These are phyloP conservation scores for Cinchona pubescens DNA, from an alignment of 257 asterid genomes.

Conservation along the genomic window DNA sequence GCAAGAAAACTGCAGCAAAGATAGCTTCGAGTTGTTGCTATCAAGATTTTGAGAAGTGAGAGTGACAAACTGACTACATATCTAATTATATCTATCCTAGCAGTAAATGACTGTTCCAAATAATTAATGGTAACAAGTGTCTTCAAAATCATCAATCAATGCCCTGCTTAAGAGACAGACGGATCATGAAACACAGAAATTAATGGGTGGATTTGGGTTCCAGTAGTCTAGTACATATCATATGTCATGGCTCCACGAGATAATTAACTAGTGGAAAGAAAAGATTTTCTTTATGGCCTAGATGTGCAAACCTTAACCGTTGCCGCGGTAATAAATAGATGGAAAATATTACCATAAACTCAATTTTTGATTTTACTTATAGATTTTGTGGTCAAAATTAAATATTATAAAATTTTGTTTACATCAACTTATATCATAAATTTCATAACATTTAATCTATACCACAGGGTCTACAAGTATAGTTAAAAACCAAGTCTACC, in stretches of 20 bases:
- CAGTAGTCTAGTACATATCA: neutral
- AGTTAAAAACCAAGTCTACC: too few species aligned
- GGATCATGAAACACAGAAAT: constrained; percentile 13
- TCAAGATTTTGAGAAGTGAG: neutral
- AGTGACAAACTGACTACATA: neutral
- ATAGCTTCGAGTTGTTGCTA: constrained; percentile 3
- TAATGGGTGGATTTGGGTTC: neutral
- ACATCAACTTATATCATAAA: too few species aligned
- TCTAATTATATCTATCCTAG: too few species aligned
- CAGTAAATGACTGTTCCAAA: neutral
- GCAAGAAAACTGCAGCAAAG: neutral
- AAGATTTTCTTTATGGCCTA: neutral
- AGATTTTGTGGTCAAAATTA: too few species aligned
- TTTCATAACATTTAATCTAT: too few species aligned
- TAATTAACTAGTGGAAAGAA: neutral
- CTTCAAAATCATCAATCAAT: neutral
- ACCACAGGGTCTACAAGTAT: too few species aligned
- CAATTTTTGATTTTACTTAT: too few species aligned
- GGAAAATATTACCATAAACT: too few species aligned
- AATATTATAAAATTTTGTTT: too few species aligned
- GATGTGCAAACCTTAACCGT: neutral
- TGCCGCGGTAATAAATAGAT: neutral
- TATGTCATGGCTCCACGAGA: constrained; percentile 7
- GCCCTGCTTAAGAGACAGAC: neutral
- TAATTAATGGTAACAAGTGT: constrained; percentile 4